Evolutionary conservation across 169 alveolate species (phyloP).

Genomic region (Eimeria acervulina): DNA sequence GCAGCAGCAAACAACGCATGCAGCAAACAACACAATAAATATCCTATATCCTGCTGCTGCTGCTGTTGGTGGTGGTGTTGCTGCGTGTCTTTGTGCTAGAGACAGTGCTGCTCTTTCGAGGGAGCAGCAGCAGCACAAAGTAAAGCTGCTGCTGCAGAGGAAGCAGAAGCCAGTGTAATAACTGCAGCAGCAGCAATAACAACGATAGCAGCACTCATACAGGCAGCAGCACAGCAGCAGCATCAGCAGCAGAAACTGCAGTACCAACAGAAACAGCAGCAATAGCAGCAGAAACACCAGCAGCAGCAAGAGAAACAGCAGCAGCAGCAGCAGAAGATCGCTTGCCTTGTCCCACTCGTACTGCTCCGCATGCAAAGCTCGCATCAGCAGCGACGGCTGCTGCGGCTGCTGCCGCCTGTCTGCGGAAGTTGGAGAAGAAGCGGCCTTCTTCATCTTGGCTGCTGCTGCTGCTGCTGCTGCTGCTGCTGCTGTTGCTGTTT

Average conservation of each 20-base stretch:
- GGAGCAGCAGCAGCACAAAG: constrained; percentile 5
- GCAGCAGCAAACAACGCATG: no score
- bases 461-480: constrained; percentile 34
- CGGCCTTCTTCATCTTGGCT: no score
- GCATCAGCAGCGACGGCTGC: not conserved
- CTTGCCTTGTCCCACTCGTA: constrained; percentile 26
- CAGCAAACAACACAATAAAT: no score
- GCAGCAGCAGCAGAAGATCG: not conserved
- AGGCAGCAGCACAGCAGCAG: no score
- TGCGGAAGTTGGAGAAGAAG: no score
- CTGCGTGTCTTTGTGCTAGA: not conserved
- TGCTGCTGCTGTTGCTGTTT: not conserved
- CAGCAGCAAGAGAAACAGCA: not conserved
- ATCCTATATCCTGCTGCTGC: no score
- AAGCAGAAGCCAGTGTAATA: no score
- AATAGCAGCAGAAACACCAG: not conserved
- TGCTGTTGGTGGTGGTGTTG: not conserved
- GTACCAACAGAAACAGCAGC: constrained; percentile 8
- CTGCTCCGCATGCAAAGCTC: not conserved
- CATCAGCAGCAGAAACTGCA: not conserved
- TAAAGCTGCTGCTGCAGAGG: constrained; percentile 18
- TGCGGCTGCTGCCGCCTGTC: no score
- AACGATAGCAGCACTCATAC: not conserved
- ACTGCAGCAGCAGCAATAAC: not conserved
- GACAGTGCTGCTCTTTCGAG: no score